Evolutionary conservation across 148 eudicot genomes (phyloP).

Genomic region (Heliosperma pusillum): DNA sequence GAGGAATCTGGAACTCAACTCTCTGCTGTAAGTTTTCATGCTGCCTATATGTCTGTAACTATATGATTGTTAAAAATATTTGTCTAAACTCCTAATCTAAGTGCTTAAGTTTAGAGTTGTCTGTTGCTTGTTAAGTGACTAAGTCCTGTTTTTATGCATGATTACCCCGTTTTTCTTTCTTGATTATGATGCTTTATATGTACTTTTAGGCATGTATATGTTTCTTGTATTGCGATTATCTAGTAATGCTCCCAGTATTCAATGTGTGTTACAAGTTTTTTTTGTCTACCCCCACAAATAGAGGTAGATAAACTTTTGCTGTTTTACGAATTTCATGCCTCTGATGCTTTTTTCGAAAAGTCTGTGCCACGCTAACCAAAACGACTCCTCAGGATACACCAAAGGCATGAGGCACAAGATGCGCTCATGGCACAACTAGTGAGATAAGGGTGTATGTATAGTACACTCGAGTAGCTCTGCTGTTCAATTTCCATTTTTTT

Average conservation of each 20-base stretch:
- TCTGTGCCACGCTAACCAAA: too few species aligned
- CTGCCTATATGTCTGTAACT: too few species aligned
- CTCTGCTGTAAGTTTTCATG: constrained; percentile 82
- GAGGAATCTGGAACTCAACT: constrained; percentile 74
- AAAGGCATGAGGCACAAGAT: too few species aligned
- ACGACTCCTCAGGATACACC: too few species aligned
- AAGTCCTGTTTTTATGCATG: neutral
- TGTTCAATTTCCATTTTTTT: too few species aligned
- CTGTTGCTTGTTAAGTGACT: neutral
- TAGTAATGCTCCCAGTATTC: neutral
- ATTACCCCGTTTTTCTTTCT: neutral
- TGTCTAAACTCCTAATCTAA: neutral
- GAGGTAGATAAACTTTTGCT: neutral
- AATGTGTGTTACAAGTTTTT: neutral
- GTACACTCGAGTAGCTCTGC: too few species aligned
- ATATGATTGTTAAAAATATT: neutral
- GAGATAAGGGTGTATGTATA: too few species aligned
- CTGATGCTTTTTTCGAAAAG: too few species aligned
- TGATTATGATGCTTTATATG: neutral
- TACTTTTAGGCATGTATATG: neutral
- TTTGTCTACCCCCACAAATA: neutral
- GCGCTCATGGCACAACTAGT: too few species aligned
- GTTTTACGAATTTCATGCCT: too few species aligned
- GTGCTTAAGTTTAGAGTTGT: neutral
- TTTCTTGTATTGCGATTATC: neutral